Evolutionary conservation across 208 protist genomes (phyloP).

Genomic region (Novymonas esmeraldas): DNA sequence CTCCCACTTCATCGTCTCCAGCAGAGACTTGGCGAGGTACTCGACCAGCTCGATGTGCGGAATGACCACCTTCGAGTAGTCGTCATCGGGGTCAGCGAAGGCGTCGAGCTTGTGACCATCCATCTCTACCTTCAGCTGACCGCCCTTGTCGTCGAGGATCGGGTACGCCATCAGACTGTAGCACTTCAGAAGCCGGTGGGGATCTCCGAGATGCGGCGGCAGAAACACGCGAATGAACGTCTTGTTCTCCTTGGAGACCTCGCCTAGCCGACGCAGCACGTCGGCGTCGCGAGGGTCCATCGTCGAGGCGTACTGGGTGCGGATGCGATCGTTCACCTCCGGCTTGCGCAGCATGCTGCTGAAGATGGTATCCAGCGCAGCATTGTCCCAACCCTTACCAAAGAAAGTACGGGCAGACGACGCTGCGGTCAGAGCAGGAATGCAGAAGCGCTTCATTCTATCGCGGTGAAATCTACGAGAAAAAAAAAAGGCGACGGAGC

Average conservation of each 20-base stretch:
- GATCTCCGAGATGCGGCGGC: slow-evolving; percentile 85
- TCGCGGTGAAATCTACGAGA: slow-evolving; percentile 12
- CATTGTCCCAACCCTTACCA: slow-evolving; percentile 92
- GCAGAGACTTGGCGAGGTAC: slow-evolving; percentile 83
- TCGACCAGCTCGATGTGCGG: slow-evolving; percentile 89
- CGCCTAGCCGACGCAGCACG: slow-evolving; percentile 75
- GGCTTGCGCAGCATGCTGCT: slow-evolving; percentile 86
- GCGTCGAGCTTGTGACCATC: slow-evolving; percentile 82
- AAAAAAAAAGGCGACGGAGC: neutral
- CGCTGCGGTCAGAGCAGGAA: slow-evolving; percentile 44
- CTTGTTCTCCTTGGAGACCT: slow-evolving; percentile 87
- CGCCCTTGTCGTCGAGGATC: slow-evolving; percentile 90
- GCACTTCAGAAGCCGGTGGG: slow-evolving; percentile 87
- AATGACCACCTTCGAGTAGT: slow-evolving; percentile 91
- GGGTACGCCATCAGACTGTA: slow-evolving; percentile 92
- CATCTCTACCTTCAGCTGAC: slow-evolving; percentile 88
- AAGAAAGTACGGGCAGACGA: slow-evolving; percentile 79
- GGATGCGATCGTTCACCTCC: slow-evolving; percentile 85
- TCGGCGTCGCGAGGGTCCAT: slow-evolving; percentile 89
- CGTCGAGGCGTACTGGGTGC: slow-evolving; percentile 82
- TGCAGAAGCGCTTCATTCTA: slow-evolving; percentile 85
- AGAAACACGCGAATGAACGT: slow-evolving; percentile 89
- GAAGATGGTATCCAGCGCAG: slow-evolving; percentile 84
- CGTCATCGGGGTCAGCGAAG: slow-evolving; percentile 90
- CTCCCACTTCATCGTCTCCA: slow-evolving; percentile 92